Evolutionary conservation across 2,329 filamentous ascomycete species (phyloP), one percentile per base, ranked within the genome.

Genomic region (Phaeomoniella chlamydospora): DNA sequence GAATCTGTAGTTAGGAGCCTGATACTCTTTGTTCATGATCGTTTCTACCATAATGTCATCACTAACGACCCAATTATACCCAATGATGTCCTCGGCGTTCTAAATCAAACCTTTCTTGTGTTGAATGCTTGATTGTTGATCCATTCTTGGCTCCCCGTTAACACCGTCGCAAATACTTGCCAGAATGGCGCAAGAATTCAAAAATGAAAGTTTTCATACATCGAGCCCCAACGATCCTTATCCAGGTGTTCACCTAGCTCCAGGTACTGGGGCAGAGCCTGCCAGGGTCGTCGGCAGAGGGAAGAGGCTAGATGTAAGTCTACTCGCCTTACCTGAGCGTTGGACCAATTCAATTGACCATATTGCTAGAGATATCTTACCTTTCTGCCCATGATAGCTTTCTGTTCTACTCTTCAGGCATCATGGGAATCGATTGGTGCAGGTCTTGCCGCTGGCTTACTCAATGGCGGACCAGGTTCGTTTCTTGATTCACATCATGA

Each of bases 401-500:
- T 42, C 16, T 34, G 35, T 14, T 29, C 32, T 12, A 42, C 40
- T 3, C 17, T 42, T 12, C 36, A 37, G 31, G 37, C 38, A 12
- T 42, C 40, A 12, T 42, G 40, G 40, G 35, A 37, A 22, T 39
- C 34, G 17, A 37, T 42, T 14, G 31, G 19, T 2, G 22, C 31
- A 18, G 39, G 32, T 15, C 31, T 42, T 18, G 35, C 33, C 9
- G 22, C 38, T 15, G 40, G 32, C 31, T 26, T 42, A 15, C 22
- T 45, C 9, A 53, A 48, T 36, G 48, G 46, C 2, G 47, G 45
- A 0, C 44, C 51, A 3, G 47, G 22, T 26, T 9, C 22, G 22
- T n/a, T n/a, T n/a, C n/a, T n/a, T n/a, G n/a, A n/a, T n/a, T n/a
- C n/a, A n/a, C n/a, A n/a, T n/a, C n/a, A n/a, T n/a, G n/a, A n/a